phyloP scores from a whole-genome alignment of 768 basidiomycete genomes.

The Pleurotus cornucopiae region DNA sequence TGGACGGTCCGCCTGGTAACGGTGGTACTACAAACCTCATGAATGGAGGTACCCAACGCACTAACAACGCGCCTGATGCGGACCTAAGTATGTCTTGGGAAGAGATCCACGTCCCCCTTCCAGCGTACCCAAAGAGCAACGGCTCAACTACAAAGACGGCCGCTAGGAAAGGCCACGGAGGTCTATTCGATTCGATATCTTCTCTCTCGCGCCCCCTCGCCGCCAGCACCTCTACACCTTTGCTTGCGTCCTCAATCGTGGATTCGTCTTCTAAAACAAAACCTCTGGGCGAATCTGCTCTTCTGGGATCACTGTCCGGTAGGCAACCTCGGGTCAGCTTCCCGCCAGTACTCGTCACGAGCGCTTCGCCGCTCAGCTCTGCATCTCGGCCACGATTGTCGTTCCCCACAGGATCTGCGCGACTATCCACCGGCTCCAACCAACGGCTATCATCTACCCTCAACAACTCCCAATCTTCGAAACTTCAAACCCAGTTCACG shows the following conservation, averaged over 20 bases:
- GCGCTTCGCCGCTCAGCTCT: constrained; percentile 6
- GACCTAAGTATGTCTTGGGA: constrained; percentile 19
- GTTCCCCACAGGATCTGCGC: neutral
- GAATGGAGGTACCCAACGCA: constrained; percentile 10
- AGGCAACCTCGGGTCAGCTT: neutral
- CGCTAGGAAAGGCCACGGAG: neutral
- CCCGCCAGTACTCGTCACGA: constrained; percentile 2
- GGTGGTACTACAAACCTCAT: neutral
- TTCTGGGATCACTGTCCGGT: neutral
- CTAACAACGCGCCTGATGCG: constrained; percentile 8
- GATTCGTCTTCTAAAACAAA: neutral
- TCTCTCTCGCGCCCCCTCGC: neutral
- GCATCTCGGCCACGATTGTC: neutral
- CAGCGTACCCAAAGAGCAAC: neutral
- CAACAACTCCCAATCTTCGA: constrained; percentile 26
- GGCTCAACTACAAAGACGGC: neutral
- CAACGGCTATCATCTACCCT: constrained; percentile 2
- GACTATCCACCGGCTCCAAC: neutral
- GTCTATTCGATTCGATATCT: neutral
- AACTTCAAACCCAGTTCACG: constrained; percentile 31
- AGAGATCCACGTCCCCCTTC: constrained; percentile 3
- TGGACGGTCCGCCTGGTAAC: constrained; percentile 28
- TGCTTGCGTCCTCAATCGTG: constrained; percentile 11
- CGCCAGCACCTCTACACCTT: neutral
- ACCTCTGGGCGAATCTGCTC: neutral